phyloP scores from a whole-genome alignment of 345 rosid species.

The Zanthoxylum bungeanum region DNA sequence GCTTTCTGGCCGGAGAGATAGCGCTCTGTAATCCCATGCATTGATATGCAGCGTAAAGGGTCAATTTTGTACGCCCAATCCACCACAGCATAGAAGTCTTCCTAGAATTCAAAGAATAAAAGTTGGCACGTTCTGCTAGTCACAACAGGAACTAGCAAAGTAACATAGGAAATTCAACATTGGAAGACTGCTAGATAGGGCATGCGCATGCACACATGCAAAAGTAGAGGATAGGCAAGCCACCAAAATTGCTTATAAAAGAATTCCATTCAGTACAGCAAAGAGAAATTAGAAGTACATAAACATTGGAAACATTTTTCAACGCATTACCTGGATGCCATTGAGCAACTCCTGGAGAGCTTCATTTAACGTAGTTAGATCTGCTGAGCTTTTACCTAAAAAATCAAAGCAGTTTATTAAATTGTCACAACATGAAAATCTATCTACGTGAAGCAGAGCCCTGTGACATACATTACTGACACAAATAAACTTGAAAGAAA shows the following conservation, averaged over 20 bases:
- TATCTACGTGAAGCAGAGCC: constrained; percentile 10
- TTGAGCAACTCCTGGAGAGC: constrained; percentile 96
- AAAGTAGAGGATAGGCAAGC: background rate
- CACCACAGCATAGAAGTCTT: constrained; percentile 97
- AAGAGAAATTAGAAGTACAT: background rate
- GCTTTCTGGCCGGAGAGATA: constrained; percentile 99
- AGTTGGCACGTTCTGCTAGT: constrained; percentile 10
- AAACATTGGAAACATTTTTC: background rate
- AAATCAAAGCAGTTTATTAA: constrained; percentile 15
- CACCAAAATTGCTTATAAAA: background rate
- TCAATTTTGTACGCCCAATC: constrained; percentile 99
- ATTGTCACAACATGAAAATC: constrained; percentile 11
- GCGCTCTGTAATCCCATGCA: constrained; percentile 97
- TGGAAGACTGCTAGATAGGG: background rate
- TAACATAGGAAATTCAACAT: constrained; percentile 1
- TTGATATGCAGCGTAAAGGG: constrained; percentile 96
- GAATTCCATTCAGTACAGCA: background rate
- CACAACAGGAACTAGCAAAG: constrained; percentile 8
- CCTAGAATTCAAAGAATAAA: constrained; percentile 49
- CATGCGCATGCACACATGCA: background rate
- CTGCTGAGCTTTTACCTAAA: constrained; percentile 74
- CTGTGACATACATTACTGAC: constrained; percentile 9
- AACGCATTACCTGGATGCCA: constrained; percentile 81
- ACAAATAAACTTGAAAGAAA: constrained; percentile 12
- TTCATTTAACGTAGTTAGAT: constrained; percentile 77